Evolutionary conservation across 1,284 basidiomycete genomes (phyloP).

Genomic region (Trichosporon asahii): DNA sequence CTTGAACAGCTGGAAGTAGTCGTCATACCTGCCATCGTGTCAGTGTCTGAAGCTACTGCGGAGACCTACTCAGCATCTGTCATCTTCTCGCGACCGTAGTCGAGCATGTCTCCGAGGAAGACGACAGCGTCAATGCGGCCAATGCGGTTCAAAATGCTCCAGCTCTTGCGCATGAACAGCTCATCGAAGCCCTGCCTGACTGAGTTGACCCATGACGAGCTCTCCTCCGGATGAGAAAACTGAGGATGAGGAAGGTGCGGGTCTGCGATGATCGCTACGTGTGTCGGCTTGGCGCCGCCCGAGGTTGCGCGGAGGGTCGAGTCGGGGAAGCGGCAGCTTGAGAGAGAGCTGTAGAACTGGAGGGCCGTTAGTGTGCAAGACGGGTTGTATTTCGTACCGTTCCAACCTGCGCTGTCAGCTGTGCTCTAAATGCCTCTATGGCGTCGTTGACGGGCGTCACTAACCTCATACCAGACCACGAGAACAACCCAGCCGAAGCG

Average conservation of each 20-base stretch:
- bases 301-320: constrained; percentile 30
- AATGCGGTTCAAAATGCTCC: constrained; percentile 61
- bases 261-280: constrained; percentile 71
- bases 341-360: constrained; percentile 51
- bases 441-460: constrained; percentile 23
- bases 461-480: constrained; percentile 70
- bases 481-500: constrained; percentile 61
- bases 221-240: constrained; percentile 53
- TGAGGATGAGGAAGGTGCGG: constrained; percentile 66
- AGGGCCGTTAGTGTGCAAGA: background rate
- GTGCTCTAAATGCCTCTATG: constrained; percentile 20
- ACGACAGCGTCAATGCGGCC: constrained; percentile 68
- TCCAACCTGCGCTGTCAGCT: constrained; percentile 34
- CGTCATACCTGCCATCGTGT: constrained; percentile 57
- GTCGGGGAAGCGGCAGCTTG: constrained; percentile 50
- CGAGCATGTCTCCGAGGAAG: constrained; percentile 76
- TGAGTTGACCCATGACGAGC: constrained; percentile 45
- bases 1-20: constrained; percentile 62
- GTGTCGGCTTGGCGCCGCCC: constrained; percentile 52
- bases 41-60: constrained; percentile 6
- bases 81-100: constrained; percentile 63
- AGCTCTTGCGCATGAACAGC: constrained; percentile 68
- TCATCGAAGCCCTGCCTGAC: constrained; percentile 62
- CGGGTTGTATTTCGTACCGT: constrained; percentile 36
- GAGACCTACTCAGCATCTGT: constrained; percentile 63